Conservation (phyloP, 768 basidiomycete species). For the Rhodotorula taiwanensis region DNA sequence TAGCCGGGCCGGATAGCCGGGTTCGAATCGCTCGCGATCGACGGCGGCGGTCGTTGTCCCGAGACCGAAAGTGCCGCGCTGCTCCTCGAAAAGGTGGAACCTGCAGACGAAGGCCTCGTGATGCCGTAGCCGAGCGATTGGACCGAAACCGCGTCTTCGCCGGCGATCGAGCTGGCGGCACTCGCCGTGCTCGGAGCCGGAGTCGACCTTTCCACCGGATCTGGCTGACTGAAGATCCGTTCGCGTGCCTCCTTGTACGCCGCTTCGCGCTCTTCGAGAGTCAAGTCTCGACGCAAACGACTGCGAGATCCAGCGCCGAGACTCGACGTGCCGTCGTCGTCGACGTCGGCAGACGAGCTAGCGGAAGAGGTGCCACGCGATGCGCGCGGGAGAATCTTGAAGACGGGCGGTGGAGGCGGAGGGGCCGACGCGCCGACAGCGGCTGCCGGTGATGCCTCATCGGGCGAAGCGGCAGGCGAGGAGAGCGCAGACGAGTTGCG, state of each 20-base stretch:
- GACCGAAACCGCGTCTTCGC: slow-evolving; percentile 1
- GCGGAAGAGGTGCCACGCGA: slow-evolving; percentile 21
- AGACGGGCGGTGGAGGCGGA: slow-evolving; percentile 1
- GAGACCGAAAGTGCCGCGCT: slow-evolving; percentile 17
- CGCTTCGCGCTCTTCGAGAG: slow-evolving; percentile 39
- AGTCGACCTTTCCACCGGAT: background rate
- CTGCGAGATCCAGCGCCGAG: background rate
- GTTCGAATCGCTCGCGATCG: slow-evolving; percentile 23
- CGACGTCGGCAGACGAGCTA: slow-evolving; percentile 16
- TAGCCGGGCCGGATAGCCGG: slow-evolving; percentile 13
- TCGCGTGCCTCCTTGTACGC: slow-evolving; percentile 40
- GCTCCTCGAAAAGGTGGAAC: slow-evolving; percentile 31
- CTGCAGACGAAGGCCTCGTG: slow-evolving; percentile 27
- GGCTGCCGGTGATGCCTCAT: background rate
- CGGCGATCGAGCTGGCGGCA: slow-evolving; percentile 4
- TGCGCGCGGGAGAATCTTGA: slow-evolving; percentile 32
- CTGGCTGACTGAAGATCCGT: slow-evolving; percentile 37
- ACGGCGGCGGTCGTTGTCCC: slow-evolving; percentile 19
- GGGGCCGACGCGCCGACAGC: background rate
- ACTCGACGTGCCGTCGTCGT: slow-evolving; percentile 19
- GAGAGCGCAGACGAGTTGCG: background rate
- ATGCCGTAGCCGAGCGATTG: slow-evolving; percentile 17
- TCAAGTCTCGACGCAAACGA: slow-evolving; percentile 19
- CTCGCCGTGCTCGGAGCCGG: background rate
- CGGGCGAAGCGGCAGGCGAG: slow-evolving; percentile 9